These are phyloP conservation scores for Eucalyptus leucophloia DNA, from an alignment of 345 rosid genomes.

Conservation along the genomic window DNA sequence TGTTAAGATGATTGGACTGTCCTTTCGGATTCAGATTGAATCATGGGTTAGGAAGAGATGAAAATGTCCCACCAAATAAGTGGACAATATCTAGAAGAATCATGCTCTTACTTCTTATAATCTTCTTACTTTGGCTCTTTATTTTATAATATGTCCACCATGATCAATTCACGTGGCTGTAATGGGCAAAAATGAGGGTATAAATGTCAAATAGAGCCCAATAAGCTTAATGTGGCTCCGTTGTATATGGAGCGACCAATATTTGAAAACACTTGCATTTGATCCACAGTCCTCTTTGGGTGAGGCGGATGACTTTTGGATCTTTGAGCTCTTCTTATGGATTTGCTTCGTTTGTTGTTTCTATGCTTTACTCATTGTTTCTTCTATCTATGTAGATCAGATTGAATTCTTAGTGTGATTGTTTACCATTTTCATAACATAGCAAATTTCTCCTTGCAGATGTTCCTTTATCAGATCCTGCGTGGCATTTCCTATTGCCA, in stretches of 20 bases:
- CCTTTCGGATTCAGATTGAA: neutral
- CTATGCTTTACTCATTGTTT: neutral
- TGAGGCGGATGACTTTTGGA: neutral
- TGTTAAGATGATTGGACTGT: neutral
- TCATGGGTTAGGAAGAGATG: neutral
- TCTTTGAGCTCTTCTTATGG: neutral
- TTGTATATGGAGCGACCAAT: neutral
- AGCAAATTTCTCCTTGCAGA: constrained; percentile 25
- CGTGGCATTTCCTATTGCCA: constrained; percentile 67
- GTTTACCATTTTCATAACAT: neutral
- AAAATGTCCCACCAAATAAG: neutral
- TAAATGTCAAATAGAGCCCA: neutral
- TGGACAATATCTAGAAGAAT: neutral
- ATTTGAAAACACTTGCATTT: neutral
- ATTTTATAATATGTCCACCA: neutral
- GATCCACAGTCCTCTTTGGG: neutral
- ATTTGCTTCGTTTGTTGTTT: neutral
- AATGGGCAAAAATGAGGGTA: neutral
- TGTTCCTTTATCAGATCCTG: constrained; percentile 78
- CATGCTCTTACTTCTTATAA: neutral
- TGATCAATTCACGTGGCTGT: neutral
- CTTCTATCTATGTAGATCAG: neutral
- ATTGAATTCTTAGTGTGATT: neutral
- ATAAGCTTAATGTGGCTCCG: neutral
- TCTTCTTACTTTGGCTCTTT: neutral